Evolutionary conservation across 208 protist species (phyloP).

Genomic region (Crithidia bombi): DNA sequence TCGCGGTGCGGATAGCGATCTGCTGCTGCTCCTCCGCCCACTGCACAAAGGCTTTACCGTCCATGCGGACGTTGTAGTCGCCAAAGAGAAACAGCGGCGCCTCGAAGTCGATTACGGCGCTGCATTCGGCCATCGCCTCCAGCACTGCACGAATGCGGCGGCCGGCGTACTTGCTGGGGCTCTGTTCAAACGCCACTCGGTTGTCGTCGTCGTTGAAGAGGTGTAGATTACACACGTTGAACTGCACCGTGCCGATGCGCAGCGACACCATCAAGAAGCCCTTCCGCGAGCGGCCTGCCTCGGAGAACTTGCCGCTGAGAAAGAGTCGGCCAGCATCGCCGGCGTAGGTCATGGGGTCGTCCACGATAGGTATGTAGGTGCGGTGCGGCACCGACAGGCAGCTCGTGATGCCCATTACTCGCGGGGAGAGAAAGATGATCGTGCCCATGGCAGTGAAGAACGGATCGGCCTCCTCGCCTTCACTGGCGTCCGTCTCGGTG

Average conservation of each 20-base stretch:
- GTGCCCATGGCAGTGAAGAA: constrained; percentile 74
- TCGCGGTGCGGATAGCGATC: constrained; percentile 44
- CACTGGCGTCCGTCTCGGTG: constrained; percentile 15
- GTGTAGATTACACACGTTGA: constrained; percentile 80
- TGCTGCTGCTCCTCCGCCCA: constrained; percentile 38
- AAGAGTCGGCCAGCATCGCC: constrained; percentile 53
- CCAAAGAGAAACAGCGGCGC: constrained; percentile 84
- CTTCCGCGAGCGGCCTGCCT: constrained; percentile 68
- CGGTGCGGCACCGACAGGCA: constrained; percentile 79
- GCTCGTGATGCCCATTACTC: constrained; percentile 73
- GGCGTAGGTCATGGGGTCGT: constrained; percentile 81
- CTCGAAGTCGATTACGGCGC: constrained; percentile 43
- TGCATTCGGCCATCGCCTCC: constrained; percentile 66
- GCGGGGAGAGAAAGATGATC: constrained; percentile 76
- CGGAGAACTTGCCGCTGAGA: constrained; percentile 63
- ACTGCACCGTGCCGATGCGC: constrained; percentile 62
- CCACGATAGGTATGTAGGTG: constrained; percentile 71
- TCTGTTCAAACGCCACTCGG: constrained; percentile 41
- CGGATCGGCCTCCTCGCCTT: constrained; percentile 29
- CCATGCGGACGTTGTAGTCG: constrained; percentile 77
- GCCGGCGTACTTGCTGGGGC: constrained; percentile 58
- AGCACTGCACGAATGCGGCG: constrained; percentile 55
- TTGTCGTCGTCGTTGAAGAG: constrained; percentile 78
- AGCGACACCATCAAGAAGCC: constrained; percentile 77
- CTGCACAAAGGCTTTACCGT: constrained; percentile 42